Evolutionary conservation across 768 basidiomycete genomes (phyloP).

Genomic region (Naganishia vaughanmartiniae): DNA sequence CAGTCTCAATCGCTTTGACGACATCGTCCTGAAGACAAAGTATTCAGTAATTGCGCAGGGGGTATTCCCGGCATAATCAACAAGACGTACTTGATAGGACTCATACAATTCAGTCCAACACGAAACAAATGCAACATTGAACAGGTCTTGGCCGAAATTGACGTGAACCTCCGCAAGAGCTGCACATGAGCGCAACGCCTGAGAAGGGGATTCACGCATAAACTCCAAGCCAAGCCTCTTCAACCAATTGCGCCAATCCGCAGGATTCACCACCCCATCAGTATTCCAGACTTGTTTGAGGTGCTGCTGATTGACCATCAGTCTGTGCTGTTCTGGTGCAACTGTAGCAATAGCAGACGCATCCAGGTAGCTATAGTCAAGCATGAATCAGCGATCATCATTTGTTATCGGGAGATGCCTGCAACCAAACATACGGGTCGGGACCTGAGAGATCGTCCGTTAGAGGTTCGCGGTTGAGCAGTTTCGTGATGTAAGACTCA

Average conservation of each 20-base stretch:
- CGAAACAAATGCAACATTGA: constrained; percentile 96
- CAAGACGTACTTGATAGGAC: constrained; percentile 80
- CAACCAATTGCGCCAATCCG: constrained; percentile 94
- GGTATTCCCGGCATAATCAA: too few relatives aligned
- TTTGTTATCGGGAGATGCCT: constrained; percentile 58
- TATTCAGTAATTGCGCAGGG: constrained; percentile 30
- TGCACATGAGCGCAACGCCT: constrained; percentile 95
- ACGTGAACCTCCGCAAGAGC: constrained; percentile 85
- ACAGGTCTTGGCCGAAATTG: constrained; percentile 86
- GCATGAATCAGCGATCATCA: constrained; percentile 55
- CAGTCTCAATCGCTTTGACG: constrained; percentile 80
- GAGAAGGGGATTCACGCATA: constrained; percentile 96
- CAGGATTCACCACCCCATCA: constrained; percentile 65
- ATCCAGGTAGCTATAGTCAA: constrained; percentile 19
- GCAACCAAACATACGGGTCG: constrained; percentile 58
- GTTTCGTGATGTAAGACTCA: constrained; percentile 79
- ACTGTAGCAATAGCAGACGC: constrained; percentile 41
- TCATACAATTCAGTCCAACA: constrained; percentile 97
- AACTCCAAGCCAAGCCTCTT: constrained; percentile 87
- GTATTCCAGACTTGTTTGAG: constrained; percentile 95
- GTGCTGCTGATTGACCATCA: constrained; percentile 94
- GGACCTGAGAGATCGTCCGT: constrained; percentile 76
- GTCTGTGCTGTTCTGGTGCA: constrained; percentile 74
- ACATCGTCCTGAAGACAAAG: constrained; percentile 76
- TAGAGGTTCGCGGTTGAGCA: constrained; percentile 85